These are phyloP conservation scores for Hylodesmum podocarpum DNA, from an alignment of 306 rosid species.

Conservation along the genomic window DNA sequence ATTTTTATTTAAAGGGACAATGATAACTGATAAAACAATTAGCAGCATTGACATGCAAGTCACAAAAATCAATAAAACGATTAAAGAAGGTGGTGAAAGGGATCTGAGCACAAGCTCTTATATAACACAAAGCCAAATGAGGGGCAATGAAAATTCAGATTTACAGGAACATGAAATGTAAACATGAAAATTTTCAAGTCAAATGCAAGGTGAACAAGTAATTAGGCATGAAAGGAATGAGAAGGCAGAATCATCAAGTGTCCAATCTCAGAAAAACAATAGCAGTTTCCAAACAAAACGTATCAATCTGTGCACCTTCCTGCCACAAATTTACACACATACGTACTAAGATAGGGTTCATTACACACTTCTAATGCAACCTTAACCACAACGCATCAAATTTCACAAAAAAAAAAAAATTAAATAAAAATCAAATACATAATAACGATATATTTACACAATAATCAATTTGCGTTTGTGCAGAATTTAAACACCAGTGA, in stretches of 20 bases:
- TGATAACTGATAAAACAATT: slow-evolving; percentile 53
- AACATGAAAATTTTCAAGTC: slow-evolving; percentile 34
- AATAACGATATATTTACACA: not conserved
- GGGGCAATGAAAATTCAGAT: slow-evolving; percentile 46
- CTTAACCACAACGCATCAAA: slow-evolving; percentile 22
- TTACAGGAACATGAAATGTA: slow-evolving; percentile 51
- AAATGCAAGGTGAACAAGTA: slow-evolving; percentile 53
- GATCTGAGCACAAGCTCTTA: slow-evolving; percentile 50
- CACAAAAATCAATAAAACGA: slow-evolving; percentile 40
- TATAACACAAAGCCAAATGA: slow-evolving; percentile 50
- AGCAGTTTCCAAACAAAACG: slow-evolving; percentile 60
- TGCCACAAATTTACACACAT: slow-evolving; percentile 68
- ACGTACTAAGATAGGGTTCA: slow-evolving; percentile 41
- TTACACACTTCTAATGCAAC: slow-evolving; percentile 9
- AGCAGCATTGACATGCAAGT: slow-evolving; percentile 52
- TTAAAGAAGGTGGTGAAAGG: slow-evolving; percentile 47
- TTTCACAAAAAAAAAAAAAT: not conserved
- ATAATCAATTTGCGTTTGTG: not conserved
- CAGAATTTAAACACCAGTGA: not conserved
- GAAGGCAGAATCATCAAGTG: slow-evolving; percentile 49
- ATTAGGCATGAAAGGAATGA: slow-evolving; percentile 53
- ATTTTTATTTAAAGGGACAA: slow-evolving; percentile 48
- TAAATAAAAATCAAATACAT: not conserved
- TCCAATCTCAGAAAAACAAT: slow-evolving; percentile 57
- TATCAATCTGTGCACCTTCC: slow-evolving; percentile 66